Evolutionary conservation across 1,284 basidiomycete genomes (phyloP), one percentile per base, ranked within the genome.

Genomic region (Moesziomyces sp.): DNA sequence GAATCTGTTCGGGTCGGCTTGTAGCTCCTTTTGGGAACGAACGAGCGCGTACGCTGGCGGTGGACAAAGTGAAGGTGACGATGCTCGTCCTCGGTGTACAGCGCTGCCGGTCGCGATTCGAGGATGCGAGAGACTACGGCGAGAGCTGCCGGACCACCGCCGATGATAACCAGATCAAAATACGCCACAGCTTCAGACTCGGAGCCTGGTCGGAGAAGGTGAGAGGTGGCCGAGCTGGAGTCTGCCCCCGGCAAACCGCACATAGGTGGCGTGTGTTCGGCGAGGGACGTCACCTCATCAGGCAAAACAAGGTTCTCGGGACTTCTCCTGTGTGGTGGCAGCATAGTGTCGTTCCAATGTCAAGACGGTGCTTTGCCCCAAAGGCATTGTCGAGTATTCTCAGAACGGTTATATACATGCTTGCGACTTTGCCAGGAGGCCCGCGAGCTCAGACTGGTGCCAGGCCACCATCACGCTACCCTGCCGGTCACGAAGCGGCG

Each of bases 71-170:
- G 80, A 19, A 82, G 52, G 47, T 78, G 74, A 9, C 65, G 69
- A n/a, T 78, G 77, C 54, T 82, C 80, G 38, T 81, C 80, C 52
- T 82, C 80, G 14, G 78, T 78, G 64, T 82, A 82, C 28, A 82
- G 61, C 5, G 80, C 78, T 1, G 79, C 80, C 9, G 79, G 80
- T 0, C 80, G 75, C 5, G 67, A 52, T 53, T 80, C 78, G 46
- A 82, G 68, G 43, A 81, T 71, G 10, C 79, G 68, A 7, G 76
- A 63, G 14, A 82, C 62, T 24, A 80, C 49, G 4, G 80, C 74
- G 0, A 82, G 60, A 1, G 76, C 69, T 2, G 79, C 77, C 2
- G 80, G 80, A 3, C 80, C 79, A 3, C 76, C 63, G 3, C 80
- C 80, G 52, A 82, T 80, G 52, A 82, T 74, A 55, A 82, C 74